A percentile compares a stretch with the other conserved stretches of the same genome.
These are phyloP conservation scores for Colletotrichum lindemuthianum DNA, from an alignment of 2,329 filamentous ascomycete genomes.

Conservation along the genomic window DNA sequence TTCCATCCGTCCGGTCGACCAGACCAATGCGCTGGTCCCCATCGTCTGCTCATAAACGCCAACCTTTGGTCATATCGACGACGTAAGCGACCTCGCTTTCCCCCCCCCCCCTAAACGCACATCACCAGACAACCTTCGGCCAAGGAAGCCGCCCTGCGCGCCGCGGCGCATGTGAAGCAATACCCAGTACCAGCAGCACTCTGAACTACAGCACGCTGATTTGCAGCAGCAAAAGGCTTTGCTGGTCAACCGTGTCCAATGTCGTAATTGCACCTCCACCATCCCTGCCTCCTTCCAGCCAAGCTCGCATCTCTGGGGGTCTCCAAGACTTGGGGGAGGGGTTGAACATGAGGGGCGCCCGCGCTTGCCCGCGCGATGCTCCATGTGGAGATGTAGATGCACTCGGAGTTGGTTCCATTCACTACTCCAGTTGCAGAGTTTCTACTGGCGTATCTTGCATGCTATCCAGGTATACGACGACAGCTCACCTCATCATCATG, in stretches of 20 bases:
- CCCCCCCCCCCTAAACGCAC: neutral
- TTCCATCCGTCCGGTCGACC: slow-evolving; percentile 31
- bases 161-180: slow-evolving; percentile 27
- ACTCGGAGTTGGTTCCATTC: too few relatives aligned
- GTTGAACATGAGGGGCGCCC: slow-evolving; percentile 29
- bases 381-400: slow-evolving; percentile 5
- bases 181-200: neutral
- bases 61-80: slow-evolving; percentile 16
- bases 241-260: neutral
- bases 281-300: slow-evolving; percentile 22
- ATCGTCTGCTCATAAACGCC: slow-evolving; percentile 1
- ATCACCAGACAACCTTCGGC: slow-evolving; percentile 25
- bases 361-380: slow-evolving; percentile 16
- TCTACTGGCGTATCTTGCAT: too few relatives aligned
- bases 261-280: slow-evolving; percentile 24
- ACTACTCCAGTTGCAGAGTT: too few relatives aligned
- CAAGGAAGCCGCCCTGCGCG: slow-evolving; percentile 13
- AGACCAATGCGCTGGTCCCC: slow-evolving; percentile 13
- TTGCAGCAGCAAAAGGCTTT: too few relatives aligned
- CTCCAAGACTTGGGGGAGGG: slow-evolving; percentile 10
- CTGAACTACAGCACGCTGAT: neutral
- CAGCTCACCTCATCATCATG: neutral
- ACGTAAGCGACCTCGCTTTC: slow-evolving; percentile 30
- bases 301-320: slow-evolving; percentile 27
- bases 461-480: neutral